A percentile compares a stretch with the other conserved stretches of the same genome.
Conservation (phyloP, 2,329 filamentous ascomycete genomes). For the Hyphodiscus sp. region DNA sequence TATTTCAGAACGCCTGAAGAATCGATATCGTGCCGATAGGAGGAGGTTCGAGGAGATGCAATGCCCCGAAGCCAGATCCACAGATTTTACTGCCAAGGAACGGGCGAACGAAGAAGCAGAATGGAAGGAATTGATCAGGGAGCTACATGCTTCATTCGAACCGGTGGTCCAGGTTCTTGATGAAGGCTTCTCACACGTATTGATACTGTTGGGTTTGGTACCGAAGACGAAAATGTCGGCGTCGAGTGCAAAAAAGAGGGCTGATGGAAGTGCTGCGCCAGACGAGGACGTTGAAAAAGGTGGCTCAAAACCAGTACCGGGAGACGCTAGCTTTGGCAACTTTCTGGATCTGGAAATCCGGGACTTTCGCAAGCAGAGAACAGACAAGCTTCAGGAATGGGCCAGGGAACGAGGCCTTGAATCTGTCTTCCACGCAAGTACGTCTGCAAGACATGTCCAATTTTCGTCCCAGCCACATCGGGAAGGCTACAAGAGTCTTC, state of each 20-base stretch:
- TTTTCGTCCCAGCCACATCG: neutral
- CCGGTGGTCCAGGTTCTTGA: conserved; percentile 56
- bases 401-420: conserved; percentile 34
- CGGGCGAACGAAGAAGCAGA: conserved; percentile 21
- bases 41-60: neutral
- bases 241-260: neutral
- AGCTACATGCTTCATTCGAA: conserved; percentile 58
- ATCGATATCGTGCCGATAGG: neutral
- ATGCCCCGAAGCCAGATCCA: neutral
- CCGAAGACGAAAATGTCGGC: conserved; percentile 18
- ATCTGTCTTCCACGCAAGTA: conserved; percentile 7
- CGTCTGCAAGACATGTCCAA: neutral
- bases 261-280: conserved; percentile 32
- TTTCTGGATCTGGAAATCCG: conserved; percentile 38
- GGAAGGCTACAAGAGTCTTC: neutral
- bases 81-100: neutral
- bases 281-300: conserved; percentile 43
- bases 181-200: conserved; percentile 40
- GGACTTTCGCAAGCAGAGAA: conserved; percentile 46
- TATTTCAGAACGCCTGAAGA: conserved; percentile 54
- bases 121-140: conserved; percentile 65
- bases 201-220: conserved; percentile 44
- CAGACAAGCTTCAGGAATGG: conserved; percentile 44
- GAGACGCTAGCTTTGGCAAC: conserved; percentile 45
- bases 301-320: conserved; percentile 42